Percentiles rank a stretch among this genome's conserved stretches.
phyloP scores from a whole-genome alignment of 345 rosid species.

The Corchorus capsularis region DNA sequence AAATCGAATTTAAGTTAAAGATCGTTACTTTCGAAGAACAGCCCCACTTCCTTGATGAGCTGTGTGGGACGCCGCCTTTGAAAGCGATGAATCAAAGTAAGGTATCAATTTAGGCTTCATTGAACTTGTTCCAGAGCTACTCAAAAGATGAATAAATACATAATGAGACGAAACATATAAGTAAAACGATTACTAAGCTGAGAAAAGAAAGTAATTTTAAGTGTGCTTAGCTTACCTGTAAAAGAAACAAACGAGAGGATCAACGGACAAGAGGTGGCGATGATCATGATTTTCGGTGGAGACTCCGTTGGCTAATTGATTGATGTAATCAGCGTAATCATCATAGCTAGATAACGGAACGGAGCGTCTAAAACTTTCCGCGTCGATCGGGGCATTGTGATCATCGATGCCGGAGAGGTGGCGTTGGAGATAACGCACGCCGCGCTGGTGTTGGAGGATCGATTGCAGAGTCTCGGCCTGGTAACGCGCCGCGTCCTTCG shows the following conservation, averaged over 20 bases:
- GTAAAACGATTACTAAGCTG: not conserved
- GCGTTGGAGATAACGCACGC: conserved; percentile 39
- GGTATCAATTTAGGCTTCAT: conserved; percentile 54
- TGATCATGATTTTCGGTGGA: conserved; percentile 2
- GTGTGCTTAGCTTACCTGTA: conserved; percentile 28
- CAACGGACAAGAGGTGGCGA: conserved; percentile 38
- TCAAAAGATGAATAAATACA: not conserved
- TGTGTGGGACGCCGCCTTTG: conserved; percentile 38
- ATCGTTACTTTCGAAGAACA: conserved; percentile 34
- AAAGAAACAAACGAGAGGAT: conserved; percentile 49
- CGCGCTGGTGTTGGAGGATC: conserved; percentile 44
- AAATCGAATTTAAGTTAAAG: not conserved
- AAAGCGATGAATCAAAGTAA: conserved; percentile 43
- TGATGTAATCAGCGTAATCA: conserved; percentile 43
- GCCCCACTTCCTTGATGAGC: conserved; percentile 45
- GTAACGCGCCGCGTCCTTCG: conserved; percentile 34
- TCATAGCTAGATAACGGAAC: conserved; percentile 51
- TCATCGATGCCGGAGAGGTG: conserved; percentile 24
- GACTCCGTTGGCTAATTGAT: conserved; percentile 34
- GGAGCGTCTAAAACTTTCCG: conserved; percentile 27
- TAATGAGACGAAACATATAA: not conserved
- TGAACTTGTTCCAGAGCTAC: conserved; percentile 47
- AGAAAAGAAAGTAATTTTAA: not conserved
- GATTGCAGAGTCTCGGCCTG: conserved; percentile 46
- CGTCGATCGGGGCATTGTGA: conserved; percentile 24